Conservation (phyloP, 768 basidiomycete species). For the Tremella fuciformis region DNA sequence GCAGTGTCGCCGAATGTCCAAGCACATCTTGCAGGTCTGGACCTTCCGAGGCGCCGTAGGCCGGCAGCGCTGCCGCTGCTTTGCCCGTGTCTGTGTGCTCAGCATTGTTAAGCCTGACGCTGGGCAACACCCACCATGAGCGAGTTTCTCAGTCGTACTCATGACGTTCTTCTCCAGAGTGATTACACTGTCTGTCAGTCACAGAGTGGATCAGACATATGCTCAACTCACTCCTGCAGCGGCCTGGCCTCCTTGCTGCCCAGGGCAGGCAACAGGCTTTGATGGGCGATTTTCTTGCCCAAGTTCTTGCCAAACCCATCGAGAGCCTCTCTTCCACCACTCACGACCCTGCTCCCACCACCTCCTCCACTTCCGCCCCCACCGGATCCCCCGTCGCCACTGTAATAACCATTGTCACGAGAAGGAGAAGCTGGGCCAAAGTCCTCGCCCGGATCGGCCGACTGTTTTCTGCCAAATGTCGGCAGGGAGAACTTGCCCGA, state of each 20-base stretch:
- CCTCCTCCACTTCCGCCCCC: background rate
- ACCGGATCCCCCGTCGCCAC: background rate
- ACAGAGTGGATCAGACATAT: too few species aligned
- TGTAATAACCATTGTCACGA: slow-evolving; percentile 4
- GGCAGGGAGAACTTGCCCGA: slow-evolving; percentile 41
- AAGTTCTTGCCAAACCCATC: slow-evolving; percentile 19
- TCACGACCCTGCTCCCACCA: background rate
- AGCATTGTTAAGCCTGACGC: background rate
- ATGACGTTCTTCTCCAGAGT: slow-evolving; percentile 81
- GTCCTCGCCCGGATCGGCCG: slow-evolving; percentile 7
- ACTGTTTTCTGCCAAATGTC: slow-evolving; percentile 26
- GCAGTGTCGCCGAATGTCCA: slow-evolving; percentile 64
- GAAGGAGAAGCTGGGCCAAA: slow-evolving; percentile 4
- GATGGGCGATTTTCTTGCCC: slow-evolving; percentile 74
- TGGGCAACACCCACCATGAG: slow-evolving; percentile 21
- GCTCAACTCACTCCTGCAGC: slow-evolving; percentile 64
- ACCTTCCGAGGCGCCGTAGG: slow-evolving; percentile 52
- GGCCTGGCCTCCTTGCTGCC: slow-evolving; percentile 75
- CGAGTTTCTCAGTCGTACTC: slow-evolving; percentile 36
- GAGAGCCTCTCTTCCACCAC: background rate
- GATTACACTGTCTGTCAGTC: slow-evolving; percentile 58
- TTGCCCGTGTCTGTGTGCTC: slow-evolving; percentile 38
- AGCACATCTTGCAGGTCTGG: slow-evolving; percentile 62
- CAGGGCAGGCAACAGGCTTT: slow-evolving; percentile 70
- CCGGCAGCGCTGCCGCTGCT: slow-evolving; percentile 42